Conservation (phyloP, 2,329 filamentous ascomycete species). For the Grosmannia serpens region DNA sequence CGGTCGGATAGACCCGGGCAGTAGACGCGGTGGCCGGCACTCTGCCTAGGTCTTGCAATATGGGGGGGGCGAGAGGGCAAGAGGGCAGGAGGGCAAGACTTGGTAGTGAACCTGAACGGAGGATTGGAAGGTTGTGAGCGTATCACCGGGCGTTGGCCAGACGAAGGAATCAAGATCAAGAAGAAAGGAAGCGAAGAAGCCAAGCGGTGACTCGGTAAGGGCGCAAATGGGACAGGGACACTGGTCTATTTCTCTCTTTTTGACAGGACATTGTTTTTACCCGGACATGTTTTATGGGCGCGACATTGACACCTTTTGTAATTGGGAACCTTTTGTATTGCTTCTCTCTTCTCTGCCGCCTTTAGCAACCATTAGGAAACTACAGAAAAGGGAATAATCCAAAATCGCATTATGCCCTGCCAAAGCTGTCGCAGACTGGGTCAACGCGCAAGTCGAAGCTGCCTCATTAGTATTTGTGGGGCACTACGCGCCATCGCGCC, state of each 20-base stretch:
- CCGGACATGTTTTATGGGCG: not conserved
- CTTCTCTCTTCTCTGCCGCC: not conserved
- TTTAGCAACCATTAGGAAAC: not conserved
- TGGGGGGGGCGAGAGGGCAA: too few relatives aligned
- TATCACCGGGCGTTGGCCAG: not conserved
- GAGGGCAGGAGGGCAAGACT: not conserved
- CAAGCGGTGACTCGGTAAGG: not conserved
- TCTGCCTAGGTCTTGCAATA: not conserved
- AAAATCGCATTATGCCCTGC: not conserved
- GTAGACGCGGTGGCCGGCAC: not conserved
- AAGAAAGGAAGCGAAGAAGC: not conserved
- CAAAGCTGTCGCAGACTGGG: too few relatives aligned
- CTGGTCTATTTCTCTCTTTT: not conserved
- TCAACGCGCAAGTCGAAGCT: not conserved
- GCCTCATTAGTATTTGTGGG: not conserved
- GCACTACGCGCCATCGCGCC: not conserved
- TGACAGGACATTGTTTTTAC: not conserved
- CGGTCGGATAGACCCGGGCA: not conserved
- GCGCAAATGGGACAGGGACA: not conserved
- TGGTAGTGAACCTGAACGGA: not conserved
- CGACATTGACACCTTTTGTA: not conserved
- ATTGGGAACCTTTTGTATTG: not conserved
- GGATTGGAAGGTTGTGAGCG: not conserved
- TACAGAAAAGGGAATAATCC: not conserved
- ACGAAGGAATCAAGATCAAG: not conserved